Evolutionary conservation across 2,329 filamentous ascomycete species (phyloP), one percentile per base, ranked within the genome.

Genomic region (Didymosphaeria variabile): DNA sequence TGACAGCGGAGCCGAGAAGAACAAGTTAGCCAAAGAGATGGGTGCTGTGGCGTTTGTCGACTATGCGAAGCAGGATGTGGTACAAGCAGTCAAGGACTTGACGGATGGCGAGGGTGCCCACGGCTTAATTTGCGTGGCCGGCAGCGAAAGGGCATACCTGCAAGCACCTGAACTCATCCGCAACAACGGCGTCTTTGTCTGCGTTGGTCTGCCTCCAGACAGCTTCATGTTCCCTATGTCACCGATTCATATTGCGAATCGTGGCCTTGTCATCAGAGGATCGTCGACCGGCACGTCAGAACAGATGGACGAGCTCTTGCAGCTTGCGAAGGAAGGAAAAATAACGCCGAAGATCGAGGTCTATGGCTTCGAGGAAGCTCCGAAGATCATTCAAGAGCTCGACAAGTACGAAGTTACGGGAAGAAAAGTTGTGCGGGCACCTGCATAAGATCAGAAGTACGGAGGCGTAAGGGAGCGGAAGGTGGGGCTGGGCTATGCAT

Each of bases 1-100:
- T 68, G 94, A 97, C 74, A 87, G 86, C 55, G 94, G 93, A 40
- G 86, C 87, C 1, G 93, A 96, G 79, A 97, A 97, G 86, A 85
- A 82, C 71, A 81, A 86, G 65, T 85, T 93, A 79, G 89, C 86
- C 77, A 80, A 82, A 65, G 83, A 87, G 72, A 88, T 97, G 63
- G 94, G 93, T 40, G 90, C 92, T 2, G 77, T 82, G 17, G 76
- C 85, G 32, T 97, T 89, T 72, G 86, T 97, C 72, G 94, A 98
- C 83, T 97, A 94, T 79, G 83, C 81, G 61, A 89, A 83, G 61
- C 73, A 81, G 21, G 73, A 82, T 42, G 76, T 77, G 1, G 77
- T 81, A 15, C 66, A 75, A 19, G 74, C 74, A 29, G 80, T 82
- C 5, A 79, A 76, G 58, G 67, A 70, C 0, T 61, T 80, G 31